phyloP scores from a whole-genome alignment of 768 basidiomycete species.

The Boletus sensibilis region DNA sequence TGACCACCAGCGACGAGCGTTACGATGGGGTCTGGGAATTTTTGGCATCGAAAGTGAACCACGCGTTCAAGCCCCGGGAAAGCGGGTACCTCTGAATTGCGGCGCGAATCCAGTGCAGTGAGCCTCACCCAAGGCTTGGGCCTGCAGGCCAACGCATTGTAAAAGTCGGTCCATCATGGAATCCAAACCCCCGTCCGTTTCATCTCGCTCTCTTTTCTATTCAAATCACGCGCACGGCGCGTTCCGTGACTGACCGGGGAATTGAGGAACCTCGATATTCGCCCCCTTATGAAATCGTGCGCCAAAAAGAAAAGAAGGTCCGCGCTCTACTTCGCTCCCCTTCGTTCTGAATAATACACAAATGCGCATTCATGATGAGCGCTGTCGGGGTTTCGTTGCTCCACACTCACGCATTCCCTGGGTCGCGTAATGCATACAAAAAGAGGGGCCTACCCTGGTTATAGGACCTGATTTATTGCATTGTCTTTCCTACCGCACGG shows the following conservation, averaged over 20 bases:
- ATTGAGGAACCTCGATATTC: not conserved
- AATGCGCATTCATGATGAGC: constrained; percentile 6
- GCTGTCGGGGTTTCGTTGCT: constrained; percentile 22
- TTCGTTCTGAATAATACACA: constrained; percentile 11
- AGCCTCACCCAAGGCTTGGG: not conserved
- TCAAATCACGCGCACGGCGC: constrained; percentile 9
- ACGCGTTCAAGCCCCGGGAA: not conserved
- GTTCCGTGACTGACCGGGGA: constrained; percentile 18
- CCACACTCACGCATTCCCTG: constrained; percentile 3
- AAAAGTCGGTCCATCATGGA: constrained; percentile 9
- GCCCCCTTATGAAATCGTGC: constrained; percentile 7
- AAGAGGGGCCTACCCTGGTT: constrained; percentile 10
- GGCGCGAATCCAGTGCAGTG: constrained; percentile 16
- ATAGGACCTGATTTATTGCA: constrained; percentile 6
- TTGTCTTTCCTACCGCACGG: constrained; percentile 13
- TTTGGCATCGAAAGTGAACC: not conserved
- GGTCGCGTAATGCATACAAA: constrained; percentile 20
- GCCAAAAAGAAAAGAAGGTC: not conserved
- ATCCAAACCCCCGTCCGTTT: constrained; percentile 9
- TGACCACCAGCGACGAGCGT: not conserved
- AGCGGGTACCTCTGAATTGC: not conserved
- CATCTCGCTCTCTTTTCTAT: constrained; percentile 14
- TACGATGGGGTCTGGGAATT: not conserved
- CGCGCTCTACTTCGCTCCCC: not conserved
- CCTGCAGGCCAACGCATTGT: constrained; percentile 28